These are phyloP conservation scores for Apiotrichum porosum DNA, from an alignment of 1,284 basidiomycete genomes.

Conservation along the genomic window DNA sequence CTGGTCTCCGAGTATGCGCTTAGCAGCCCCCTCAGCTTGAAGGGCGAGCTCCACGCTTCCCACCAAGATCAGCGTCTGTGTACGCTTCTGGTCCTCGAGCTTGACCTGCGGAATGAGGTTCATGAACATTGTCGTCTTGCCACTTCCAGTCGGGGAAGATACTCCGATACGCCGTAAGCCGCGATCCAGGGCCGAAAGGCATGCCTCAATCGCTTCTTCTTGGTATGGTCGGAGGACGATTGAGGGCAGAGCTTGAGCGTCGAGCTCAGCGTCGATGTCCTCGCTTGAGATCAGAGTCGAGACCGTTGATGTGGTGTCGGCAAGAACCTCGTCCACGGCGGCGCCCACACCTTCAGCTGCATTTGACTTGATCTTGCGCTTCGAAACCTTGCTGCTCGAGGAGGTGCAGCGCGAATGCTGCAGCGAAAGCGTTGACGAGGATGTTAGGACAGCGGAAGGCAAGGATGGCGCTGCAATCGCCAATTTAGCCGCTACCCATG, in stretches of 20 bases:
- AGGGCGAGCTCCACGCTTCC: conserved; percentile 66
- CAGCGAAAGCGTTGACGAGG: too few relatives aligned
- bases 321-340: too few relatives aligned
- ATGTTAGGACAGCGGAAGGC: too few relatives aligned
- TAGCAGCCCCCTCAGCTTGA: conserved; percentile 75
- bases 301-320: too few relatives aligned
- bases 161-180: conserved; percentile 75
- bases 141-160: conserved; percentile 83
- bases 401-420: too few relatives aligned
- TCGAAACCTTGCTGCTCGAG: too few relatives aligned
- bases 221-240: conserved; percentile 76
- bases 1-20: conserved; percentile 59
- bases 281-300: too few relatives aligned
- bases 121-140: conserved; percentile 90
- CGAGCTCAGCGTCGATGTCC: too few relatives aligned
- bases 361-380: too few relatives aligned
- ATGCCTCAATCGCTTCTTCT: conserved; percentile 73
- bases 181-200: conserved; percentile 64
- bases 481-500: too few relatives aligned
- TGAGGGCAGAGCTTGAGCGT: not conserved
- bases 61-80: conserved; percentile 39
- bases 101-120: conserved; percentile 57
- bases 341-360: too few relatives aligned
- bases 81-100: not conserved
- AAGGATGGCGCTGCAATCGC: too few relatives aligned